These are phyloP conservation scores for Pyrenochaeta sp. DNA, from an alignment of 2,329 filamentous ascomycete species.

Conservation along the genomic window DNA sequence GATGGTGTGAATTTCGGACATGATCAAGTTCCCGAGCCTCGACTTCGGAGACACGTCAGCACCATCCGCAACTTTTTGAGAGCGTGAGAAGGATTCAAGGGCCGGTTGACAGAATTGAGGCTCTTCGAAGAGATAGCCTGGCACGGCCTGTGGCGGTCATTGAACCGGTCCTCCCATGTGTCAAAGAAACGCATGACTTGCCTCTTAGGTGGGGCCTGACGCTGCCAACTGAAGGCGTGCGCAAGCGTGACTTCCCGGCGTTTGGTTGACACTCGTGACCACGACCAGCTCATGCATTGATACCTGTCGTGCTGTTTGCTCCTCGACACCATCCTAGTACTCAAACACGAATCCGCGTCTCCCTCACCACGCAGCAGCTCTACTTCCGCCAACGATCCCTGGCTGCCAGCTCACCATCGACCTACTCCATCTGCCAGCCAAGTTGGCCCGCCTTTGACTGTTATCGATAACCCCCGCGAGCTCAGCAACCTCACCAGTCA, in stretches of 20 bases:
- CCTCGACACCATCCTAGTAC: slow-evolving; percentile 8
- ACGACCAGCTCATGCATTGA: slow-evolving; percentile 18
- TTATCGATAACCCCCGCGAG: slow-evolving; percentile 41
- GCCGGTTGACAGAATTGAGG: too few relatives aligned
- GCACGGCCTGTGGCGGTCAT: too few relatives aligned
- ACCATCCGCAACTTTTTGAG: too few relatives aligned
- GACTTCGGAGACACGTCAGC: too few relatives aligned
- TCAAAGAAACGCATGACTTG: slow-evolving; percentile 9
- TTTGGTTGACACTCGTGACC: slow-evolving; percentile 29
- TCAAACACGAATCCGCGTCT: slow-evolving; percentile 1
- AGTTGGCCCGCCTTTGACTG: slow-evolving; percentile 28
- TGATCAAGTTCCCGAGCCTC: too few relatives aligned
- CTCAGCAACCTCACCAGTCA: slow-evolving; percentile 16
- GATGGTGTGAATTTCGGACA: too few relatives aligned
- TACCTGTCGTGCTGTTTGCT: slow-evolving; percentile 11
- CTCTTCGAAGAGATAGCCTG: too few relatives aligned
- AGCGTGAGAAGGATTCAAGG: too few relatives aligned
- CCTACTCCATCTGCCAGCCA: slow-evolving; percentile 25
- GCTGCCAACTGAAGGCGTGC: slow-evolving; percentile 26
- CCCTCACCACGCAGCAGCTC: slow-evolving; percentile 1
- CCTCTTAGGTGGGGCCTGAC: slow-evolving; percentile 14
- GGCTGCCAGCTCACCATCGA: slow-evolving; percentile 34
- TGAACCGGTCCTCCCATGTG: too few relatives aligned
- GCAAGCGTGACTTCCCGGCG: slow-evolving; percentile 33
- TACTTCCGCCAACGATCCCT: slow-evolving; percentile 6